Percentiles rank a stretch among this genome's conserved stretches.
Evolutionary conservation across 352 stramenopile genomes (phyloP).

Genomic region (Pythium phragmiticola): DNA sequence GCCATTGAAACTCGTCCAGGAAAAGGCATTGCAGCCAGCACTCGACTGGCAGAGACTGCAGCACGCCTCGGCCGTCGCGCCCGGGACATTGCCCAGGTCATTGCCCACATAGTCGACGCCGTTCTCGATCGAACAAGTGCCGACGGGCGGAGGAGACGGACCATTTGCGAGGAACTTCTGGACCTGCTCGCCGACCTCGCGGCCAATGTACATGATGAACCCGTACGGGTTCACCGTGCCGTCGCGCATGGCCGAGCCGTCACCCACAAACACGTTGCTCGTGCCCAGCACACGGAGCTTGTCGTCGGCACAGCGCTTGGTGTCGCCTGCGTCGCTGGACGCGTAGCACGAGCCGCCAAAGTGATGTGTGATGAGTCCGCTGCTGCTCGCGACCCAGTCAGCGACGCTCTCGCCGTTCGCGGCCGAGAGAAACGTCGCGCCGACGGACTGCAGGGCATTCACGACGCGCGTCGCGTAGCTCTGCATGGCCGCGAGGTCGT

Average conservation of each 20-base stretch:
- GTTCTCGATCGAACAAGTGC: constrained; percentile 26
- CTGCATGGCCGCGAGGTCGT: constrained; percentile 70
- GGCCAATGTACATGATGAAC: constrained; percentile 77
- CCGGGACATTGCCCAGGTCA: neutral
- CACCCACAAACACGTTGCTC: constrained; percentile 66
- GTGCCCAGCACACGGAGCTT: constrained; percentile 65
- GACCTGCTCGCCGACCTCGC: constrained; percentile 46
- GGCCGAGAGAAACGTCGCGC: constrained; percentile 57
- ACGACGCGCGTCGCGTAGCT: constrained; percentile 60
- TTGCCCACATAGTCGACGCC: neutral
- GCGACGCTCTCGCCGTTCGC: constrained; percentile 25
- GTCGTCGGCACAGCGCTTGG: constrained; percentile 57
- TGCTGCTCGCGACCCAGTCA: constrained; percentile 39
- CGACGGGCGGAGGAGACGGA: constrained; percentile 1
- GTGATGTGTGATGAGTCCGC: constrained; percentile 45
- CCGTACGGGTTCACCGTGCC: constrained; percentile 76
- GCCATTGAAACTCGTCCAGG: neutral
- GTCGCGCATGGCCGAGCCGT: constrained; percentile 25
- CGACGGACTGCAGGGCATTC: constrained; percentile 31
- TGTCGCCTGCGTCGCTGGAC: constrained; percentile 33
- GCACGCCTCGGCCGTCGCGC: neutral
- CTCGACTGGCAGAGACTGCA: neutral
- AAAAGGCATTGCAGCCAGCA: neutral
- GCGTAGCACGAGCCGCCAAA: constrained; percentile 77
- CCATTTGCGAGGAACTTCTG: constrained; percentile 27